Conservation (phyloP, 1,284 basidiomycete genomes). For the Tetrapyrgos nigripes region DNA sequence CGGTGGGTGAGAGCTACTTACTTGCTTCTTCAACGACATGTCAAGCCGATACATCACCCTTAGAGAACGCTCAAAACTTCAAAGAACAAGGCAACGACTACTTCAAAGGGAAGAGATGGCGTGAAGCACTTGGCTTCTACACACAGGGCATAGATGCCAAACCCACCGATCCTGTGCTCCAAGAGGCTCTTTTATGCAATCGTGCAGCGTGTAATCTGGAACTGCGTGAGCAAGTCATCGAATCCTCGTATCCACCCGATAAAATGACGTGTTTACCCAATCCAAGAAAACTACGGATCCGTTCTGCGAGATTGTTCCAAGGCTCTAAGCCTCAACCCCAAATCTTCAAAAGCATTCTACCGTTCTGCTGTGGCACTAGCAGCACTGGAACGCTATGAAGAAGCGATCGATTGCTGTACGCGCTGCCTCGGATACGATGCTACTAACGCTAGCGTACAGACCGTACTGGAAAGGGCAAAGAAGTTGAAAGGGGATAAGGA, state of each 20-base stretch:
- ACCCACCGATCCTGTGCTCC: slow-evolving; percentile 66
- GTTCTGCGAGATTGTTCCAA: slow-evolving; percentile 86
- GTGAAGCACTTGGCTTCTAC: slow-evolving; percentile 92
- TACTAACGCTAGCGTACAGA: slow-evolving; percentile 57
- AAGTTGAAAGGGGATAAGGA: slow-evolving; percentile 56
- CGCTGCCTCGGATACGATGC: slow-evolving; percentile 68
- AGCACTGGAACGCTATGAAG: slow-evolving; percentile 74
- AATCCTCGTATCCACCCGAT: slow-evolving; percentile 1
- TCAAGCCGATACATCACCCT: slow-evolving; percentile 8
- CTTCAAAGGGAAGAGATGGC: slow-evolving; percentile 85
- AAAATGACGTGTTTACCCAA: neutral
- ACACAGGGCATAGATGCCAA: slow-evolving; percentile 88
- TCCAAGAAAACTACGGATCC: slow-evolving; percentile 83
- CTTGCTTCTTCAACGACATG: neutral
- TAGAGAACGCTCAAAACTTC: slow-evolving; percentile 92
- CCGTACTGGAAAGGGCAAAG: slow-evolving; percentile 52
- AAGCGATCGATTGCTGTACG: slow-evolving; percentile 82
- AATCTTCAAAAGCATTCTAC: slow-evolving; percentile 83
- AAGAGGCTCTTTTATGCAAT: slow-evolving; percentile 84
- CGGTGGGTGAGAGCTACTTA: slow-evolving; percentile 65
- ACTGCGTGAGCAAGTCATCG: slow-evolving; percentile 60
- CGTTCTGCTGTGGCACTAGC: slow-evolving; percentile 81
- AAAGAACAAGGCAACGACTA: slow-evolving; percentile 97
- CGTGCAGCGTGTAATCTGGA: slow-evolving; percentile 94
- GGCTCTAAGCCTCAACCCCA: slow-evolving; percentile 67